These are phyloP conservation scores for Comarum palustre DNA, from an alignment of 306 rosid species.

Conservation along the genomic window DNA sequence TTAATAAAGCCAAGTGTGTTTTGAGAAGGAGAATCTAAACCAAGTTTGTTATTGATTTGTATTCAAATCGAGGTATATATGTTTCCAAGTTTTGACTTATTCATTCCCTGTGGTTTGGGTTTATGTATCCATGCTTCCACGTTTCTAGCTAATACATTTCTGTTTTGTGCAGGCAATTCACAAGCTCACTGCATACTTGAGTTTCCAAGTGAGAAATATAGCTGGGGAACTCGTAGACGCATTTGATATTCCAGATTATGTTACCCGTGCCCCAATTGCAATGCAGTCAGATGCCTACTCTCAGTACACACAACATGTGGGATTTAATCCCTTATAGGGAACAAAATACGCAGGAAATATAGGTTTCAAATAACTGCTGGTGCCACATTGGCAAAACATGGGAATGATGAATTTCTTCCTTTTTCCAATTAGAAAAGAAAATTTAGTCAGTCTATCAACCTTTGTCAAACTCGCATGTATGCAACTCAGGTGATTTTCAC, in stretches of 20 bases:
- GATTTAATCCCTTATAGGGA: constrained; percentile 41
- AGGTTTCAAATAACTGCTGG: background rate
- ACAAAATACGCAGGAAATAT: background rate
- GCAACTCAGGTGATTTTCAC: constrained; percentile 40
- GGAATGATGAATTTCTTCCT: background rate
- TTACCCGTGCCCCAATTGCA: constrained; percentile 85
- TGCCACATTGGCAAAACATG: background rate
- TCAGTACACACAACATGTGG: constrained; percentile 68
- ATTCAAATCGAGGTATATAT: background rate
- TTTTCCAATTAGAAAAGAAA: background rate
- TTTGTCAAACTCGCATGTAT: constrained; percentile 66
- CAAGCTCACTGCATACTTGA: constrained; percentile 71
- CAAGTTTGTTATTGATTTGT: background rate
- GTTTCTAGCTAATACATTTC: constrained; percentile 7
- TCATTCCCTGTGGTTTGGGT: constrained; percentile 1
- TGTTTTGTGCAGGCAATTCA: constrained; percentile 71
- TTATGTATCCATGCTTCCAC: background rate
- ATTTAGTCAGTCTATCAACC: constrained; percentile 66
- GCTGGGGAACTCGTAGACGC: constrained; percentile 79
- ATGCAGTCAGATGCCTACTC: constrained; percentile 79
- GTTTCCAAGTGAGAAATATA: constrained; percentile 87
- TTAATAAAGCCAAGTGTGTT: background rate
- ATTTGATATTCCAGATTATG: constrained; percentile 81
- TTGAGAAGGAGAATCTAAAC: background rate
- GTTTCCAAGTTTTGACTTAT: background rate